These are phyloP conservation scores for Phaffomyces antillensis DNA, from an alignment of 805 yeast genomes.

Conservation along the genomic window DNA sequence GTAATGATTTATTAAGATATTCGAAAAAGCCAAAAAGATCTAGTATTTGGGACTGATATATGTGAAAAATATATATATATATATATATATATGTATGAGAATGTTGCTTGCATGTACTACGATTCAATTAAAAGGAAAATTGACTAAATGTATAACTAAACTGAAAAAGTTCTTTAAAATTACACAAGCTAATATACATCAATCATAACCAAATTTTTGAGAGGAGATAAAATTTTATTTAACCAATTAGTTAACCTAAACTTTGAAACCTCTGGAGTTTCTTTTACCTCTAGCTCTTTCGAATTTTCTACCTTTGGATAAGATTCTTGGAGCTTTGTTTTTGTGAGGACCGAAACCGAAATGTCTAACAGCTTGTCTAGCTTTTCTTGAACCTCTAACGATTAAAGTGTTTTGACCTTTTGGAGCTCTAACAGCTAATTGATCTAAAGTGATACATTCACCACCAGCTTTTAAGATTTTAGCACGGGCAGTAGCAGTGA, in stretches of 20 bases:
- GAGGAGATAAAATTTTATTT: conserved; percentile 1
- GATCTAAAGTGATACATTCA: conserved; percentile 98
- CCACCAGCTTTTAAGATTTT: conserved; percentile 98
- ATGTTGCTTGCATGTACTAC: not conserved
- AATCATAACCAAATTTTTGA: conserved; percentile 10
- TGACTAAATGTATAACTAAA: conserved; percentile 15
- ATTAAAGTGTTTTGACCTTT: conserved; percentile 98
- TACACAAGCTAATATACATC: conserved; percentile 13
- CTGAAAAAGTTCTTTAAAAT: conserved; percentile 10
- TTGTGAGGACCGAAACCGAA: conserved; percentile 99
- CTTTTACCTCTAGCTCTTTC: conserved; percentile 99
- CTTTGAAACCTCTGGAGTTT: conserved; percentile 99
- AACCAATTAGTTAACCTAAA: conserved; percentile 44
- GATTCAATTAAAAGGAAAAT: conserved; percentile 8
- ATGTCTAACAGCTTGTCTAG: conserved; percentile 99
- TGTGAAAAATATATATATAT: not conserved
- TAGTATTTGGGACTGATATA: conserved; percentile 10
- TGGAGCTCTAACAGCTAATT: conserved; percentile 98
- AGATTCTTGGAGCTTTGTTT: conserved; percentile 97
- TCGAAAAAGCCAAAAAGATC: conserved; percentile 3
- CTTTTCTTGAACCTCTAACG: conserved; percentile 97
- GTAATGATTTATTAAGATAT: conserved; percentile 5
- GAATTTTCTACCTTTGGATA: conserved; percentile 98
- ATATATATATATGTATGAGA: too few relatives aligned
- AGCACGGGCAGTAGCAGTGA: conserved; percentile 99